These are phyloP conservation scores for Xylaria nigripes DNA, from an alignment of 495 filamentous ascomycete genomes.

Conservation along the genomic window DNA sequence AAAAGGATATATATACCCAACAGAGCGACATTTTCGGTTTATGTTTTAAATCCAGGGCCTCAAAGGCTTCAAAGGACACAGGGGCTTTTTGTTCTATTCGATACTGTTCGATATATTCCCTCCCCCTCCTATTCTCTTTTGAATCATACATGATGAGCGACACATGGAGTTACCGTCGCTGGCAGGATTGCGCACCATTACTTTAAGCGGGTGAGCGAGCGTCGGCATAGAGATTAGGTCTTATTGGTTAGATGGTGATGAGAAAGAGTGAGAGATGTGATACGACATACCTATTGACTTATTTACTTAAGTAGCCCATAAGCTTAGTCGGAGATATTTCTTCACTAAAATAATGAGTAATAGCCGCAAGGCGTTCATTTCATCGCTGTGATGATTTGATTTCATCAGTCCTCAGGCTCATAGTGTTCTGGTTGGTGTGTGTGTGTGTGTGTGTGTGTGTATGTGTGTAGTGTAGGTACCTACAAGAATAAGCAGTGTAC, in stretches of 20 bases:
- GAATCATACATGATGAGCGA: not conserved
- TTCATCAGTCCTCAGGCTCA: too few species aligned
- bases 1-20: constrained; percentile 11
- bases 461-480: too few species aligned
- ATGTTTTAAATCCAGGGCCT: not conserved
- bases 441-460: too few species aligned
- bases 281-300: too few species aligned
- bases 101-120: not conserved
- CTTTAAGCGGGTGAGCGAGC: not conserved
- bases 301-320: too few species aligned
- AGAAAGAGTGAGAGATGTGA: not conserved
- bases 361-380: too few species aligned
- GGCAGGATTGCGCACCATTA: not conserved
- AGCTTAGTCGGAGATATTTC: too few species aligned
- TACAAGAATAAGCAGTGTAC: too few species aligned
- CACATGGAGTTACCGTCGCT: not conserved
- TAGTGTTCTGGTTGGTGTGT: too few species aligned
- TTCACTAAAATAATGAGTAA: too few species aligned
- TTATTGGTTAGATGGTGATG: not conserved
- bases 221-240: not conserved
- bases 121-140: not conserved
- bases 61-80: not conserved
- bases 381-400: too few species aligned
- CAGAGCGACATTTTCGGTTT: constrained; percentile 3
- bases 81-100: not conserved